These are phyloP conservation scores for Coleophoma crateriformis DNA, from an alignment of 2,329 filamentous ascomycete genomes.

Conservation along the genomic window DNA sequence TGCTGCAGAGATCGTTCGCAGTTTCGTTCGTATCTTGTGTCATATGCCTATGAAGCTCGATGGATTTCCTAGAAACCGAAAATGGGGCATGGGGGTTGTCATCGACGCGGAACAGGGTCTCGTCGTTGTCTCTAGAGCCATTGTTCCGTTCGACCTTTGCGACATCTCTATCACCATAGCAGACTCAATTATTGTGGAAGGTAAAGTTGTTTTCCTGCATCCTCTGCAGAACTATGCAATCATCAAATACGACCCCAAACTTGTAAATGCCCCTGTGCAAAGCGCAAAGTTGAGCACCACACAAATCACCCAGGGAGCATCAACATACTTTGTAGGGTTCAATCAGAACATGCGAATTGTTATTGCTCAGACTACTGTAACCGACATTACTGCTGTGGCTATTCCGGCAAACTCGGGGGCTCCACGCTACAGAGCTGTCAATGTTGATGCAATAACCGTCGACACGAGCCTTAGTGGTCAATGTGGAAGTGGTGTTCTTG, in stretches of 20 bases:
- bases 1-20: constrained; percentile 88
- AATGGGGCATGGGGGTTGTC: constrained; percentile 95
- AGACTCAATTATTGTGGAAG: constrained; percentile 90
- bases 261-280: constrained; percentile 91
- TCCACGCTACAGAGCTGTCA: constrained; percentile 88
- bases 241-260: constrained; percentile 85
- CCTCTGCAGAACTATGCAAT: constrained; percentile 96
- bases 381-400: constrained; percentile 93
- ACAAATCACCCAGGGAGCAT: constrained; percentile 84
- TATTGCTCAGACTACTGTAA: constrained; percentile 88
- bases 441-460: constrained; percentile 94
- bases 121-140: constrained; percentile 87
- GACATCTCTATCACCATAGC: constrained; percentile 96
- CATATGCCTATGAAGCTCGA: constrained; percentile 95
- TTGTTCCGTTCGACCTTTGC: constrained; percentile 93
- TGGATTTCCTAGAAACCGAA: constrained; percentile 91
- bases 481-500: constrained; percentile 89
- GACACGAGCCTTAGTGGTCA: constrained; percentile 88
- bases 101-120: constrained; percentile 94
- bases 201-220: constrained; percentile 92
- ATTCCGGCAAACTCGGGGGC: constrained; percentile 92
- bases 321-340: constrained; percentile 97
- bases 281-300: constrained; percentile 78
- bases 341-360: constrained; percentile 94
- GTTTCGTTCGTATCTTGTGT: constrained; percentile 89